Evolutionary conservation across 2,329 filamentous ascomycete genomes (phyloP), one percentile per base, ranked within the genome.

Genomic region (Trichoderma koningii): DNA sequence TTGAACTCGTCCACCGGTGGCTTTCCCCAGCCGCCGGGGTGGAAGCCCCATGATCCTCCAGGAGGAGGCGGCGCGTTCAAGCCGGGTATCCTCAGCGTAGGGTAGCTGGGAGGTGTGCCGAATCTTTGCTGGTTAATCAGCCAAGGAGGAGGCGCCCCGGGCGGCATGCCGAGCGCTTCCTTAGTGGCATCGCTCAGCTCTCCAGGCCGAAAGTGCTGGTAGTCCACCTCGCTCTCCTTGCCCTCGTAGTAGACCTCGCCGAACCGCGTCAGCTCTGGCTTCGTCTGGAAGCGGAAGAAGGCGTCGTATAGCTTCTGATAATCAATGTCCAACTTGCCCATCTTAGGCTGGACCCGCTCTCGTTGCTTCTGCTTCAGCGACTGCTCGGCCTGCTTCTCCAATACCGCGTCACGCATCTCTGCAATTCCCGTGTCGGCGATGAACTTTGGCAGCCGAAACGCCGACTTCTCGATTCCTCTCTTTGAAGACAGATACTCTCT

Each of bases 191-290:
- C 92, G 70, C 89, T 95, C 55, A 98, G 78, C 71, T 98, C 93
- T 42, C 95, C 95, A 1, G 95, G 92, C 69, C 93, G 88, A 66
- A 97, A 86, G 78, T 97, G 91, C 71, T 91, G 89, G 68, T 96
- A 85, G 75, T 98, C 96, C 0, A 95, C 97, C 78, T 99, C 95
- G 74, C 92, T 95, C 76, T 99, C 95, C 77, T 99, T 99, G 74
- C 95, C 95, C 78, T 99, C 95, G 76, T 98, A 98, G 78, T 99
- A 99, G n/a, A 99, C 93, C 77, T 99, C 95, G 47, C 95, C 95
- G 71, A 97, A 99, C 50, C 93, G 87, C 38, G 95, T 98, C 68
- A 99, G 81, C 71, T 93, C 89, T 0, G 95, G 95, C 78, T 99
- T 99, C 47, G 92, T 96, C 79, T 99, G 95, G 75, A 97, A 96